Base-by-base conservation (phyloP, 805 yeast genomes). In the Metschnikowia gruessii region DNA sequence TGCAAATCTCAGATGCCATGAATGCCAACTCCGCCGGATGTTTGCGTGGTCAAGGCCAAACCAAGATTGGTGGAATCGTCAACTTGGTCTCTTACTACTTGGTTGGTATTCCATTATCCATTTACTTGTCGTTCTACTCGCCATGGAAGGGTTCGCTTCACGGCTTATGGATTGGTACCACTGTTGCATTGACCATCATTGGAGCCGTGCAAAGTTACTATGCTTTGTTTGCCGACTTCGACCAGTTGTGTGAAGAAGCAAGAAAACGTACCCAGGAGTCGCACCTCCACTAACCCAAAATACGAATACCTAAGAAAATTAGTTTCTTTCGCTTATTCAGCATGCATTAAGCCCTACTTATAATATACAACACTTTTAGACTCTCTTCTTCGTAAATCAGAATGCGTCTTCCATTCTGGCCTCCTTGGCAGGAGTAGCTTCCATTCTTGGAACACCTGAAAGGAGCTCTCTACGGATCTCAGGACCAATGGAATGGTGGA, bases 391-490 rank as follows among this genome's bases (percentile, higher is more conserved):
- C 28, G 28, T 26, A 11, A 26, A 19, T 47, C 42, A 62, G 49
- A 70, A 69, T 12, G 73, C 74, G 55, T 70, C 70, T 35, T 62
- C 61, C 75, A 70, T 69, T 15, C 59, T 56, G 5, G 69, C 69
- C 42, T 69, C 73, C 42, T 65, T 63, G 2, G 50, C 40, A 16
- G 34, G 40, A 6, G 52, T 35, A 17, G 45, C 53, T 31, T 62
- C 60, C 39, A 74, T 73, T 70, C 94, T 81, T 44, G 87, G 80
- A 39, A 74, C 76, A 46, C 98, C 98, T 17, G 97, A 95, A 53
- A 87, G 69, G 53, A 94, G 75, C 64, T 94, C 99, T 60, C 97
- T 81, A 70, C 98, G 81, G 43, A 92, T 89, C 64, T 92, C 99
- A 2, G 96, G 95, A 2, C 97, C 91, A 49, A 94, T 87, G 22